Percentiles rank a stretch among this genome's conserved stretches.
These are phyloP conservation scores for Alternaria triticimaculans DNA, from an alignment of 2,329 filamentous ascomycete species.

Conservation along the genomic window DNA sequence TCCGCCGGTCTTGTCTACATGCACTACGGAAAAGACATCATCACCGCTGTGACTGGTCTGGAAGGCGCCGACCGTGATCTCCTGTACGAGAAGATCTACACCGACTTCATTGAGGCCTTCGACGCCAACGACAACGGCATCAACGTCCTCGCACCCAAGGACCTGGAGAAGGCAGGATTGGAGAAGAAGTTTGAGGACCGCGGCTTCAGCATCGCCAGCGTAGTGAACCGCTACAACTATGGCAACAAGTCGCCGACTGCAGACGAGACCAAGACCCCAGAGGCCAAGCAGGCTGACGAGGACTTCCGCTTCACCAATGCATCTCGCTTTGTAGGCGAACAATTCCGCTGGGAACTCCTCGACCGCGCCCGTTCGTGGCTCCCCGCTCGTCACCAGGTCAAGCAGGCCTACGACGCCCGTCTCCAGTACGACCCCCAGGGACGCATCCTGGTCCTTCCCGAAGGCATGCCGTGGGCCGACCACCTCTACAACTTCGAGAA, in stretches of 20 bases:
- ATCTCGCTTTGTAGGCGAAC: constrained; percentile 83
- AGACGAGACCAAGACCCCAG: constrained; percentile 40
- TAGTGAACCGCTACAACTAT: constrained; percentile 88
- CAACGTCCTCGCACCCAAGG: constrained; percentile 76
- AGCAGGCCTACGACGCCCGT: constrained; percentile 75
- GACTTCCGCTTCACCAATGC: constrained; percentile 80
- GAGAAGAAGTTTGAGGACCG: constrained; percentile 84
- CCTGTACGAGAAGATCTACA: constrained; percentile 88
- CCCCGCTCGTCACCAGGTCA: constrained; percentile 81
- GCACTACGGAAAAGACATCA: constrained; percentile 88
- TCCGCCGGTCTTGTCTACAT: constrained; percentile 94
- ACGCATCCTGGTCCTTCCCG: constrained; percentile 77
- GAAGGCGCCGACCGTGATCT: constrained; percentile 72
- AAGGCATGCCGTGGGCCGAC: constrained; percentile 92
- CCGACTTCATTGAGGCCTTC: constrained; percentile 91
- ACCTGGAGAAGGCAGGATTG: constrained; percentile 72
- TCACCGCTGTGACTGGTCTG: constrained; percentile 70
- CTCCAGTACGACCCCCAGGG: constrained; percentile 73
- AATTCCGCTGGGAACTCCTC: constrained; percentile 82
- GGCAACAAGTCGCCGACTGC: constrained; percentile 55
- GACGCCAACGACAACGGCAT: constrained; percentile 99
- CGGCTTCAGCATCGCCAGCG: constrained; percentile 81
- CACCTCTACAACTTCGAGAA: constrained; percentile 89
- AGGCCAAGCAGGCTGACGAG: constrained; percentile 70
- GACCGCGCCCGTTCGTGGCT: constrained; percentile 82